Evolutionary conservation across 2,329 filamentous ascomycete genomes (phyloP), one percentile per base, ranked within the genome.

Genomic region (Sclerotinia sclerotiorum): DNA sequence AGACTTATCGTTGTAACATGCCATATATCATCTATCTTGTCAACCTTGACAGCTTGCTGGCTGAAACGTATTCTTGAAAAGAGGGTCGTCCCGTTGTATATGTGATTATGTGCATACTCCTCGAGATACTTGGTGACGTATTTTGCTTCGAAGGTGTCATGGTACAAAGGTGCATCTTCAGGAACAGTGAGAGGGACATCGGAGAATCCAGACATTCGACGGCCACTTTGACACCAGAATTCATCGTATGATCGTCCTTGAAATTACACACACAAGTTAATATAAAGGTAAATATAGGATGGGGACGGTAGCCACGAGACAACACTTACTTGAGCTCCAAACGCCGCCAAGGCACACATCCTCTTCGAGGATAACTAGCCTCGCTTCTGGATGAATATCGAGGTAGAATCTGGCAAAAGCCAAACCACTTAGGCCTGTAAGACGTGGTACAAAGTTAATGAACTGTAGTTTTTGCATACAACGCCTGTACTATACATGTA

Each of bases 171-270:
- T 24, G 72, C 70, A 61, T 73, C 69, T 19, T 75, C 73, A 10
- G 75, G 74, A 19, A 63, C 65, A 24, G 72, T 65, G 72, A 79
- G 76, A 13, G 73, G 72, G 67, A 73, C 72, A 69, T 77, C 75
- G 19, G 76, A 76, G 67, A 75, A 78, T 60, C 76, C 76, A 44
- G 76, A 70, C 67, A 74, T 75, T 24, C 75, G 72, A 48, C 73
- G 58, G 24, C 74, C 74, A 58, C 72, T 73, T 71, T 78, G 76
- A n/a, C 76, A 75, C 75, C 75, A 77, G 48, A 77, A 78, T 60
- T 69, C 72, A 48, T 74, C 73, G 69, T 76, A 76, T 46, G 62
- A 71, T 60, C 75, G 68, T 65, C 69, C 73, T 75, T 61, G 42
- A 49, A 1, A 61, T 35, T n/a, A 19, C 21, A 61, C 21, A 49